Evolutionary conservation across 2,329 filamentous ascomycete genomes (phyloP).

Genomic region (Colletotrichum filicis): DNA sequence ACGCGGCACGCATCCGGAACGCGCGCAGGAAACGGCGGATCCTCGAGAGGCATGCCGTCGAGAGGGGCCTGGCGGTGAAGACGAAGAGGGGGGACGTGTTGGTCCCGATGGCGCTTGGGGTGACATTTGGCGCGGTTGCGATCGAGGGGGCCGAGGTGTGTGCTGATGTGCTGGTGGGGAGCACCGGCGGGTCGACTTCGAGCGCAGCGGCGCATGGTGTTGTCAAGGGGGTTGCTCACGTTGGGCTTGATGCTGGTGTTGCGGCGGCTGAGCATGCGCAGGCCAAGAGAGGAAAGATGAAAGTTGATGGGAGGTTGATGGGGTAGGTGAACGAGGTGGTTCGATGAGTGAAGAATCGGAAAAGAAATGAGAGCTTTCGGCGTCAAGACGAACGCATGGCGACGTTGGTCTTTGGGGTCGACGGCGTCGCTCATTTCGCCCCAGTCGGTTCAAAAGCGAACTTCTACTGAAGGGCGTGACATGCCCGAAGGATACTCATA

Average conservation of each 20-base stretch:
- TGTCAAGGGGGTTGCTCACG: background rate
- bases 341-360: background rate
- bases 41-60: slow-evolving; percentile 46
- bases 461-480: background rate
- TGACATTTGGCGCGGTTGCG: slow-evolving; percentile 8
- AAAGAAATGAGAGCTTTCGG: background rate
- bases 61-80: background rate
- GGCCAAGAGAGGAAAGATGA: background rate
- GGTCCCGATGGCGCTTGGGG: background rate
- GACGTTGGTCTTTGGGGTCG: background rate
- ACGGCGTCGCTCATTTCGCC: background rate
- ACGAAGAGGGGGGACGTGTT: slow-evolving; percentile 7
- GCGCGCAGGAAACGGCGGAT: slow-evolving; percentile 54
- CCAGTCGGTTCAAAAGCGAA: background rate
- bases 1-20: slow-evolving; percentile 52
- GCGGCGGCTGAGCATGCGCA: slow-evolving; percentile 1
- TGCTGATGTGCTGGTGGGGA: background rate
- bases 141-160: slow-evolving; percentile 1
- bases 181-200: background rate
- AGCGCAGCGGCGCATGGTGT: background rate
- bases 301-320: background rate
- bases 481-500: background rate
- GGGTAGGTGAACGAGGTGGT: background rate
- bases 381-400: background rate
- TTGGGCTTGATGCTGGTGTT: slow-evolving; percentile 10